A percentile compares a stretch with the other conserved stretches of the same genome.
Conservation (phyloP, 2,329 filamentous ascomycete genomes). For the Neopestalotiopsis rosae region DNA sequence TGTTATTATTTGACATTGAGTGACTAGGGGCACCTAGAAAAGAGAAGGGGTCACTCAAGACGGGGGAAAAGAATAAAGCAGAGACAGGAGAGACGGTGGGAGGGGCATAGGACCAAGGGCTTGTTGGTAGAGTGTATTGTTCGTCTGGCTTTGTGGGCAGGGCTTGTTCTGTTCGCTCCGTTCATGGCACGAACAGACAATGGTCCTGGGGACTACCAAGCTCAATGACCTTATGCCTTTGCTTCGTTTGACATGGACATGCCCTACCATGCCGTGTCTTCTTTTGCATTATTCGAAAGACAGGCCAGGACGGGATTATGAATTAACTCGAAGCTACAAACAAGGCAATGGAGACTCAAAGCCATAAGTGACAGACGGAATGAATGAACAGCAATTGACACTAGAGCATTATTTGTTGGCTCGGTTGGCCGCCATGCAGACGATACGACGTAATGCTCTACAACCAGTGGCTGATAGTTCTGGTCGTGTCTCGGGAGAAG, state of each 20-base stretch:
- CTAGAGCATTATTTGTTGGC: conserved; percentile 6
- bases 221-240: conserved; percentile 27
- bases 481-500: conserved; percentile 44
- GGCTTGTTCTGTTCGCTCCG: not conserved
- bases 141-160: conserved; percentile 18
- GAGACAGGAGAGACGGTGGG: not conserved
- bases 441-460: conserved; percentile 7
- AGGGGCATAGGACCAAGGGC: conserved; percentile 17
- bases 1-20: not conserved
- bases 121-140: conserved; percentile 21
- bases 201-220: conserved; percentile 16
- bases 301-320: not conserved
- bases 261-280: not conserved
- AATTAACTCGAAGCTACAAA: not conserved
- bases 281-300: not conserved
- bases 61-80: not conserved
- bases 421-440: conserved; percentile 7
- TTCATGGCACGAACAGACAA: conserved; percentile 24
- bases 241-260: not conserved
- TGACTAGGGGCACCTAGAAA: conserved; percentile 3
- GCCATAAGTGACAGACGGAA: not conserved
- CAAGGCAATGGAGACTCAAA: not conserved
- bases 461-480: conserved; percentile 22
- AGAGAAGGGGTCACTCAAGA: conserved; percentile 17
- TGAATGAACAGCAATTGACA: not conserved